Base-by-base conservation (phyloP, 2,329 filamentous ascomycete genomes). In the Colletotrichum abscissum region DNA sequence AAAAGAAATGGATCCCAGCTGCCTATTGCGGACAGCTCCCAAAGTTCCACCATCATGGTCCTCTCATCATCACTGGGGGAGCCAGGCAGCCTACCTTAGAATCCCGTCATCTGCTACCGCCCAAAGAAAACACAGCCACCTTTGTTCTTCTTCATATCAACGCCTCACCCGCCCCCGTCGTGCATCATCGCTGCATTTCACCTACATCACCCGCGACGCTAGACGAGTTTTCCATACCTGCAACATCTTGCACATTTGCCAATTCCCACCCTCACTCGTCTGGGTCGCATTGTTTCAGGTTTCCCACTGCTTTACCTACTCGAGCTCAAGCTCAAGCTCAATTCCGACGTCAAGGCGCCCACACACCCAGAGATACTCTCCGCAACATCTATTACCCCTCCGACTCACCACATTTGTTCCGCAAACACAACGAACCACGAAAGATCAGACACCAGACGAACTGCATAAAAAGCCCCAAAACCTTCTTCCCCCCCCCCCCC, bases 311-410 rank as follows among this genome's bases (percentile, higher is more conserved):
- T 49, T 33, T 33, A 33, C 30, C 42, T 22, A 24, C 24, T 59
- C 24, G 56, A 73, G 59, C 38, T 42, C 38, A 35, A 35, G 33
- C 38, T 42, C 35, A 9, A 30, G 30, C 69, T 73, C 49, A 55
- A 63, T 71, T 66, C 60, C 56, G 28, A 66, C 71, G 71, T 71
- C 71, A 71, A 71, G 49, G 71, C 71, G 71, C 24, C 12, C 24
- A 14, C 28, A 38, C 28, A 8, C 28, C 28, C 28, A 7, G 7
- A 28, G 5, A 28, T 28, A 28, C 28, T 28, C 28, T 28, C 28
- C 28, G 24, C 26, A 30, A 55, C 35, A 11, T 63, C 5, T n/a
- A 33, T 9, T 26, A 26, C 9, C 42, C 42, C 16, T 56, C 46
- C 22, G 58, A 58, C 54, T 19, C 38, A 42, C 28, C 19, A 5